These are phyloP conservation scores for Leccinum subspadiceum DNA, from an alignment of 1,284 basidiomycete genomes.

Conservation along the genomic window DNA sequence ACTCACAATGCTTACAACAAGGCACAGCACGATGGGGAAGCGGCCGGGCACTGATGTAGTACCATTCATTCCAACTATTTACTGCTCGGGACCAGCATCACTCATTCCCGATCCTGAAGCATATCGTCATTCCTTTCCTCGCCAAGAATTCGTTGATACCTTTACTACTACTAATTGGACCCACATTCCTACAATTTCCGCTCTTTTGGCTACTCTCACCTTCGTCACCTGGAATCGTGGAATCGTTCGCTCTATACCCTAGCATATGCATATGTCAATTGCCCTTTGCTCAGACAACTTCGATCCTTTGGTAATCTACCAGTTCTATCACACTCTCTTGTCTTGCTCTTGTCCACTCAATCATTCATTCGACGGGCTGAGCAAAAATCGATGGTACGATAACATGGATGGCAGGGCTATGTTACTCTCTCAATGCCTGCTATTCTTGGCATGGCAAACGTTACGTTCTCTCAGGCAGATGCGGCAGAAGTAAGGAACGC, in stretches of 20 bases:
- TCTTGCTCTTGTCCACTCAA: constrained; percentile 10
- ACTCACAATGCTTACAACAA: constrained; percentile 15
- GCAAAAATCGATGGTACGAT: neutral
- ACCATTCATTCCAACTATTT: neutral
- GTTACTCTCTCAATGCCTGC: too few relatives aligned
- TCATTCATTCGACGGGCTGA: neutral
- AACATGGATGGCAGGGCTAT: too few relatives aligned
- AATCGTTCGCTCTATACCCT: constrained; percentile 14
- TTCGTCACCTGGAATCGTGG: constrained; percentile 3
- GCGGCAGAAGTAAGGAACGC: too few relatives aligned
- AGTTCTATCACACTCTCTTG: neutral
- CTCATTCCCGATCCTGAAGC: neutral
- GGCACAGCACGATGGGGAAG: constrained; percentile 24
- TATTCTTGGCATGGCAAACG: too few relatives aligned
- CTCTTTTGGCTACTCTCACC: constrained; percentile 18
- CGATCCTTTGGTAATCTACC: neutral
- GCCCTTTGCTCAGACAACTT: neutral
- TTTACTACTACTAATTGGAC: neutral
- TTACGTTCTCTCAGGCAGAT: too few relatives aligned
- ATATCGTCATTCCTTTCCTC: neutral
- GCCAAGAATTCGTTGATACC: constrained; percentile 4
- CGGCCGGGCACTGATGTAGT: constrained; percentile 20
- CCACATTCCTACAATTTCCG: constrained; percentile 4
- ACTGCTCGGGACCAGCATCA: neutral
- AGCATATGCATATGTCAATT: constrained; percentile 1